Conservation (phyloP, 202 grass and related monocot species). For the Hordeum pubiflorum region DNA sequence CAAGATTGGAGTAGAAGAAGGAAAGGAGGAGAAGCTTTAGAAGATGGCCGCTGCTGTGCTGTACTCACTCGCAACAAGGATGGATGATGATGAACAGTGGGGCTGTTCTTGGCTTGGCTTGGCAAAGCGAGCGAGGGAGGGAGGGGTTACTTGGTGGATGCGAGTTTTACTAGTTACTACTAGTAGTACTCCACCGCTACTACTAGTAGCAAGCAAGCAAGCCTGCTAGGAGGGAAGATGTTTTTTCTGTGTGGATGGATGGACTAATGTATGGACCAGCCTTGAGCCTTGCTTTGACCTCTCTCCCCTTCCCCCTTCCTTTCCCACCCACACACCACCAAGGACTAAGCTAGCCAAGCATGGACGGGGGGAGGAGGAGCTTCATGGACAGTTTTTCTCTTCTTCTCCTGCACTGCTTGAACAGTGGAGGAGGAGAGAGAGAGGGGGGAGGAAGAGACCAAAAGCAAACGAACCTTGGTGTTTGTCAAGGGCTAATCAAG, state of each 20-base stretch:
- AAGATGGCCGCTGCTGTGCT: background rate
- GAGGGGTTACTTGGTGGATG: slow-evolving; percentile 12
- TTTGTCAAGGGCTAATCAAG: slow-evolving; percentile 46
- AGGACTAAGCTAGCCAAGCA: background rate
- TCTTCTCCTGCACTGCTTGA: background rate
- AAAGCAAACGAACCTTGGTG: slow-evolving; percentile 42
- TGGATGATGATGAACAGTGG: slow-evolving; percentile 24
- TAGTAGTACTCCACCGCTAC: background rate
- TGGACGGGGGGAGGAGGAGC: background rate
- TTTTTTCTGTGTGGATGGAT: background rate
- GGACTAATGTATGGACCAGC: slow-evolving; percentile 19
- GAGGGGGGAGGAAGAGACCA: slow-evolving; percentile 3
- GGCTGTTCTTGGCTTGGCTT: slow-evolving; percentile 21
- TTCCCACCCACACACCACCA: background rate
- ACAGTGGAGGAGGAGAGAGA: slow-evolving; percentile 3
- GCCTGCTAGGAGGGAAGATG: background rate
- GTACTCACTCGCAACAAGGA: background rate
- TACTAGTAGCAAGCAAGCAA: background rate
- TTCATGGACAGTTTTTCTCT: slow-evolving; percentile 13
- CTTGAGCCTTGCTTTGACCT: background rate
- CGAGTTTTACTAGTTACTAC: slow-evolving; percentile 26
- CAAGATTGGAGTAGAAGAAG: slow-evolving; percentile 1
- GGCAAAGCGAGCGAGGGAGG: background rate
- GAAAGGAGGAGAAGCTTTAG: slow-evolving; percentile 4
- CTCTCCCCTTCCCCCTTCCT: background rate